Evolutionary conservation across 2,329 filamentous ascomycete genomes (phyloP), one percentile per base, ranked within the genome.

Genomic region (Gnomoniopsis sp.): DNA sequence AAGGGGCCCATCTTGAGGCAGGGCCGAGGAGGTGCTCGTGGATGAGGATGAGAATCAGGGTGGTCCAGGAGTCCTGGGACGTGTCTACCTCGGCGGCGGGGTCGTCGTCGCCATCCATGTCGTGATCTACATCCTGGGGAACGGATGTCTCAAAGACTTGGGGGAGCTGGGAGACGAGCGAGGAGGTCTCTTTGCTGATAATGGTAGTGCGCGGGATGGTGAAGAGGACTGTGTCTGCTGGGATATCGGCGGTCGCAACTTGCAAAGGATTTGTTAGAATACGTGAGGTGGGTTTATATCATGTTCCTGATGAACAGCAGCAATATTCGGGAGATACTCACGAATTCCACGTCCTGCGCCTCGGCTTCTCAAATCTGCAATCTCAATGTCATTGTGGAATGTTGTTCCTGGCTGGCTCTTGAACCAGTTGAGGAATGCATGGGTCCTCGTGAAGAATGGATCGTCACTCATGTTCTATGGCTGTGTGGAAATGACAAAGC

Each of bases 141-240:
- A 65, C 46, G 11, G 61, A 55, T 2, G 60, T 58, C 41, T 75
- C 72, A 58, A 88, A 81, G 59, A 87, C 71, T 49, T 79, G 72
- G 0, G 85, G 80, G 22, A 88, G 79, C 71, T 77, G 79, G 65
- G 72, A 75, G 23, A 82, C 80, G 33, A 96, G 78, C 50, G 82
- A 79, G 1, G 91, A 95, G 44, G 89, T 96, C 68, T 88, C 81
- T 22, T 84, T 78, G 65, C 84, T 89, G 68, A 96, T 84, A 63
- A 96, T 87, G 52, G 82, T 77, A 49, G 78, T 74, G 62, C 89
- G 85, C 2, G 91, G 91, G 62, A 96, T 89, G 49, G 85, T 87
- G 77, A 96, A 96, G 47, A 96, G 81, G 50, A 88, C 83, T 58
- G 91, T 90, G 61, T 92, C 89, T 65, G 89, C 82, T 19, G 79